A percentile compares a stretch with the other conserved stretches of the same genome.
Conservation (phyloP, 768 basidiomycete genomes). For the Tylopilus sp. region DNA sequence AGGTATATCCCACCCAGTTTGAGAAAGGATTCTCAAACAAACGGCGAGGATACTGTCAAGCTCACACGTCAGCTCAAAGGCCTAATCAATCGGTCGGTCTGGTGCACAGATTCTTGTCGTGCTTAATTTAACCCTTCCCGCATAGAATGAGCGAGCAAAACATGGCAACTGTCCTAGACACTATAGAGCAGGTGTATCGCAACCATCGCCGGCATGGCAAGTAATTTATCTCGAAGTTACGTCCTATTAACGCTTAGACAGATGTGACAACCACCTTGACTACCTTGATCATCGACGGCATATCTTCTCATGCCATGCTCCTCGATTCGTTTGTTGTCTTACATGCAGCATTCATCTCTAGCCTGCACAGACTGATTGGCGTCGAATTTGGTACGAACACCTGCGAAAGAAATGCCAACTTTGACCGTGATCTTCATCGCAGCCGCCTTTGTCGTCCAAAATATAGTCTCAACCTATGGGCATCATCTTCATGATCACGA, state of each 20-base stretch:
- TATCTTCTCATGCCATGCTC: conserved; percentile 74
- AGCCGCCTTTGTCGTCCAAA: conserved; percentile 86
- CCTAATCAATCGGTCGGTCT: conserved; percentile 72
- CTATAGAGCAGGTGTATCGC: conserved; percentile 74
- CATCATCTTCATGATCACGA: conserved; percentile 42
- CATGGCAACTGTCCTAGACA: conserved; percentile 66
- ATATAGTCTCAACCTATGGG: conserved; percentile 65
- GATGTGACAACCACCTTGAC: conserved; percentile 83
- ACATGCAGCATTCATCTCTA: conserved; percentile 80
- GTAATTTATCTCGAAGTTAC: conserved; percentile 10
- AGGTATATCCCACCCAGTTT: conserved; percentile 84
- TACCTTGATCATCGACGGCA: conserved; percentile 69
- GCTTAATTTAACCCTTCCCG: background rate
- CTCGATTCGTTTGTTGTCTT: conserved; percentile 89
- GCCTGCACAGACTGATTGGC: conserved; percentile 76
- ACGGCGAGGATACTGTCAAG: conserved; percentile 44
- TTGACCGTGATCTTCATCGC: background rate
- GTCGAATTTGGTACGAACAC: conserved; percentile 78
- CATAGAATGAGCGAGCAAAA: conserved; percentile 88
- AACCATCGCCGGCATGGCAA: conserved; percentile 75
- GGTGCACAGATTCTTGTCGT: background rate
- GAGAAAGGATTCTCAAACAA: conserved; percentile 45
- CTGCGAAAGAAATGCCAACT: background rate
- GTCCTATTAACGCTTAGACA: conserved; percentile 29
- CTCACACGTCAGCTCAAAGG: conserved; percentile 80